Evolutionary conservation across 768 basidiomycete genomes (phyloP).

Genomic region (Suillus fuscotomentosus): DNA sequence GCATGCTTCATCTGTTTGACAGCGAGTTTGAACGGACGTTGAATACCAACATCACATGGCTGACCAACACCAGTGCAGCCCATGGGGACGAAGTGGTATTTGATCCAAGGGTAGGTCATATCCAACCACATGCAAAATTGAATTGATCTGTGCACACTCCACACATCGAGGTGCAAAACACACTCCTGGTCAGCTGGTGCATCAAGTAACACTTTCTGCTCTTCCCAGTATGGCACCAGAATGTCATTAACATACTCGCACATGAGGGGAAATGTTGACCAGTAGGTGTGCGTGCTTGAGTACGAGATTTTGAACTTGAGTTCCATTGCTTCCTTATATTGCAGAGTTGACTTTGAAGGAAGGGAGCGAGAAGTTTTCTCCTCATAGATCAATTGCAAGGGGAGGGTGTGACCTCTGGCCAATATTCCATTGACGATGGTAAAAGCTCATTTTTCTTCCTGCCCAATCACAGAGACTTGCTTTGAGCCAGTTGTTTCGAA

Average conservation of each 20-base stretch:
- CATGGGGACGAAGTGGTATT: neutral
- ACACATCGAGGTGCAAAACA: neutral
- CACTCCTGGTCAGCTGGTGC: neutral
- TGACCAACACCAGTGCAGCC: neutral
- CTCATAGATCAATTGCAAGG: neutral
- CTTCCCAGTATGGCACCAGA: neutral
- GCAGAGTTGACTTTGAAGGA: neutral
- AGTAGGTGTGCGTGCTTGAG: neutral
- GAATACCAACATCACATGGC: neutral
- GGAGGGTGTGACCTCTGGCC: neutral
- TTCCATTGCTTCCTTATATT: neutral
- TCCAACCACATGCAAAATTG: neutral
- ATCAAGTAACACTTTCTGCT: neutral
- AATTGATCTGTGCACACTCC: neutral
- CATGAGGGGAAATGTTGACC: neutral
- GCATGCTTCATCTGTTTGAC: neutral
- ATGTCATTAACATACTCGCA: neutral
- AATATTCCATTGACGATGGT: neutral
- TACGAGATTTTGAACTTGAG: neutral
- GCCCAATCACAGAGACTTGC: neutral
- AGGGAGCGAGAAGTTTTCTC: neutral
- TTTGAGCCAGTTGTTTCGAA: neutral
- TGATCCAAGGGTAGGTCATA: neutral
- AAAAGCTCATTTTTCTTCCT: neutral
- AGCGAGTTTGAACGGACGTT: neutral